Conservation (phyloP, 2,329 filamentous ascomycete genomes). For the Setomelanomma holmii region DNA sequence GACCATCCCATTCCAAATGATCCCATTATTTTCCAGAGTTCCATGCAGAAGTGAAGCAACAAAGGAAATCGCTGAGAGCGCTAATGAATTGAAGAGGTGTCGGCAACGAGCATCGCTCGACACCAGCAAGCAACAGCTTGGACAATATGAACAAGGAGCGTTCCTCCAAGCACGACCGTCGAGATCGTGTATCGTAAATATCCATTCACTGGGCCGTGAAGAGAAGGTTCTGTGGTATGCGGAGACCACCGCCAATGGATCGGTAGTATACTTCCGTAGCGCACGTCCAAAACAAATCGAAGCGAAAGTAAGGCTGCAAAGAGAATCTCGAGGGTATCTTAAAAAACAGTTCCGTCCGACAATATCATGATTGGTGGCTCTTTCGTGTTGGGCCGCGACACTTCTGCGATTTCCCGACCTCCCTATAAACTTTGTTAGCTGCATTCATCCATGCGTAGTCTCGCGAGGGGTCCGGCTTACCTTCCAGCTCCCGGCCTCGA, state of each 20-base stretch:
- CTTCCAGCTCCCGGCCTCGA: conserved; percentile 98
- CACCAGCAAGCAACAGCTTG: neutral
- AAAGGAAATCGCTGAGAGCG: conserved; percentile 1
- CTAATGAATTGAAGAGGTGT: neutral
- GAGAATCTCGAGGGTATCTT: conserved; percentile 52
- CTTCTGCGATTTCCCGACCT: conserved; percentile 93
- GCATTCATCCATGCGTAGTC: conserved; percentile 2
- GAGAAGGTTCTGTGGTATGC: conserved; percentile 16
- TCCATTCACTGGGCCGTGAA: conserved; percentile 23
- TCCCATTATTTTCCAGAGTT: neutral
- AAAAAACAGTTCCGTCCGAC: conserved; percentile 96
- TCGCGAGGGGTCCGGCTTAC: conserved; percentile 58
- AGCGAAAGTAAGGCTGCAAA: conserved; percentile 34
- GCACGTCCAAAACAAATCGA: conserved; percentile 22
- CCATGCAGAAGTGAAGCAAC: conserved; percentile 1
- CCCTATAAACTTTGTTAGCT: conserved; percentile 63
- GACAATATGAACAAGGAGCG: conserved; percentile 27
- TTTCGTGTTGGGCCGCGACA: conserved; percentile 93
- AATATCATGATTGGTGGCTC: conserved; percentile 96
- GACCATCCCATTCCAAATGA: neutral
- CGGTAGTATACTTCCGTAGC: conserved; percentile 23
- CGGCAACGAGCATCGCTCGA: neutral
- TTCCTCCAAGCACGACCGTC: conserved; percentile 32
- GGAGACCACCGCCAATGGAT: conserved; percentile 11
- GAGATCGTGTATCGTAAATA: conserved; percentile 34